Base-by-base conservation (phyloP, 805 yeast genomes). In the Metschnikowia orientalis region DNA sequence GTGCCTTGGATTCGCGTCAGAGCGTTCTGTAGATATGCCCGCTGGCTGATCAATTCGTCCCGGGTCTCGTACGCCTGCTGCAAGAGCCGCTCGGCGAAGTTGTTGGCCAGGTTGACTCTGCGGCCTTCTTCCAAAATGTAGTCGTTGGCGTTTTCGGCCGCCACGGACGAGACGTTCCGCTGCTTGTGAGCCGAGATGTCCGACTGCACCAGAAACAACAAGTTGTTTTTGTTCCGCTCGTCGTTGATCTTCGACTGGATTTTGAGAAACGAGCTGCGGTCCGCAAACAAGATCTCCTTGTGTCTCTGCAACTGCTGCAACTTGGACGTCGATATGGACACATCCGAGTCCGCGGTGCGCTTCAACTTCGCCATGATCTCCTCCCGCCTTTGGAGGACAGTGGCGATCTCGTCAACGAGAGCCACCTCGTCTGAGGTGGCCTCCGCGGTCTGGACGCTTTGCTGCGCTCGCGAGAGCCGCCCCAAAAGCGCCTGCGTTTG, bases 31-130 rank as follows among this genome's bases (percentile, higher is more conserved):
- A 92, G 64, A 6, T 73, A 54, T 23, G 70, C 72, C 38, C 90
- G 69, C 61, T 92, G 98, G 29, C 79, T 68, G 28, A 72, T 45
- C 33, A 92, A 71, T 50, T 85, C 94, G 40, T 89, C 97, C 37
- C 97, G 69, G 0, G 97, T 88, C 45, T 83, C 85, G 61, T 76
- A 81, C 1, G 96, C 97, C 53, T 82, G 89, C n/a, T 73, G 73
- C 23, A 90, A 69, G 37, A 92, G 65, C 26, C 81, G 63, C 53
- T 92, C 97, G 10, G 95, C 85, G 32, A 88, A 64, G 26, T 71
- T 68, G 53, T 87, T 79, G 26, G 92, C 78, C 32, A 69, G 69
- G 44, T 84, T 85, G 12, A 82, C 81, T 30, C 95, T 67, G 23
- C 73, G 65, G 6, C 86, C 59, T 58, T 90, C 98, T 38, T 82